Evolutionary conservation across 768 basidiomycete genomes (phyloP).

Genomic region (Sistotremastrum niveocremeum): DNA sequence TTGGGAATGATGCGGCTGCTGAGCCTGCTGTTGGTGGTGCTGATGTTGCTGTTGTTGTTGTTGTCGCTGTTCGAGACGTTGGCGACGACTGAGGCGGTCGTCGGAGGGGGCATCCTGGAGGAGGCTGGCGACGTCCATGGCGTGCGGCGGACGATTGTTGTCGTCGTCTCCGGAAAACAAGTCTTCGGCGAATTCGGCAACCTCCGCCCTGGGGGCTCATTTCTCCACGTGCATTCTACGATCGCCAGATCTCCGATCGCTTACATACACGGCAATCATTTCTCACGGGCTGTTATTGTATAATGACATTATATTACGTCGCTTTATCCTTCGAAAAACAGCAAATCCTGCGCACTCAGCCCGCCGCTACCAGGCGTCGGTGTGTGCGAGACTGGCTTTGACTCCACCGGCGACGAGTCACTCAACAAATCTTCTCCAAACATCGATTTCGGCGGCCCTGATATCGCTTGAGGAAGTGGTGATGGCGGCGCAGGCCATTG

Average conservation of each 20-base stretch:
- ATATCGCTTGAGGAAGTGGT: conserved; percentile 27
- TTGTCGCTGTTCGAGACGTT: too few relatives aligned
- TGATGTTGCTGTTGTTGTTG: too few relatives aligned
- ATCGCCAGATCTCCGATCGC: not conserved
- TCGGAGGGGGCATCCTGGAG: not conserved
- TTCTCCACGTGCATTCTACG: not conserved
- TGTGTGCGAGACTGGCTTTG: conserved; percentile 8
- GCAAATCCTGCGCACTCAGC: conserved; percentile 71
- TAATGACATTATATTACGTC: not conserved
- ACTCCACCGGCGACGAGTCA: conserved; percentile 1
- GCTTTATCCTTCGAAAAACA: conserved; percentile 73
- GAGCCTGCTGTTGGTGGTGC: too few relatives aligned
- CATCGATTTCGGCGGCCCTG: conserved; percentile 17
- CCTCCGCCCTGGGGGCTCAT: not conserved
- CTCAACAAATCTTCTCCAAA: conserved; percentile 18
- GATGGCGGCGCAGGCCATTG: conserved; percentile 35
- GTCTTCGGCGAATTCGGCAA: not conserved
- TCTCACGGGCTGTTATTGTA: not conserved
- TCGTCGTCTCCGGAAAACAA: conserved; percentile 5
- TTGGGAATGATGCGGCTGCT: too few relatives aligned
- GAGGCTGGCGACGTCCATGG: conserved; percentile 13
- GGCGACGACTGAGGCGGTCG: too few relatives aligned
- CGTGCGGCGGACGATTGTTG: conserved; percentile 11
- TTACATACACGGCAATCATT: not conserved
- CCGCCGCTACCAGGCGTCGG: conserved; percentile 29